A percentile compares a stretch with the other conserved stretches of the same genome.
Evolutionary conservation across 73 alveolate species (phyloP).

Genomic region (Paramecium tetraurelia): DNA sequence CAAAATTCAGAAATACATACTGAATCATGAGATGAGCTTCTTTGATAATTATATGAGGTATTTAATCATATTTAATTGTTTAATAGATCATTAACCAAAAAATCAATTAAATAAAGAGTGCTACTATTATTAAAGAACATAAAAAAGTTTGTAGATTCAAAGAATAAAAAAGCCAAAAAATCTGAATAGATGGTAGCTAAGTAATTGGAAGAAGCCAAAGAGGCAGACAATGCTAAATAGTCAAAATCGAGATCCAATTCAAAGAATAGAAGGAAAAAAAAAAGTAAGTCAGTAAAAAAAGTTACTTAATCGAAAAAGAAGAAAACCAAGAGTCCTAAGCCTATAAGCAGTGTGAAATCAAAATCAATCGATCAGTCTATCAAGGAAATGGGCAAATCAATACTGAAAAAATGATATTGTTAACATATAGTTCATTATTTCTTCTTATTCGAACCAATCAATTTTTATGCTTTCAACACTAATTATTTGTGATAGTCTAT

Average conservation of each 20-base stretch:
- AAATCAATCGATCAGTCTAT: not conserved
- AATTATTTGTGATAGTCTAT: not conserved
- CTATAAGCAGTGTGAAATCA: not conserved
- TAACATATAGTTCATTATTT: not conserved
- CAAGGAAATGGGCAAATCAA: not conserved
- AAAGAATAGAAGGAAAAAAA: not conserved
- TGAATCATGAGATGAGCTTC: not conserved
- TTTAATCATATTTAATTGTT: not conserved
- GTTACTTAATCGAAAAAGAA: not conserved
- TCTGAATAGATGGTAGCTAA: not conserved
- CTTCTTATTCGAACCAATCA: not conserved
- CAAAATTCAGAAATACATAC: not conserved
- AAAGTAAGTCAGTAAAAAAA: not conserved
- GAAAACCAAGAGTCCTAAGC: not conserved
- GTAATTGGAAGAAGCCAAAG: not conserved
- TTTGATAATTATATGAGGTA: not conserved
- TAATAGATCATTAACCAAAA: not conserved
- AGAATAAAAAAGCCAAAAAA: not conserved
- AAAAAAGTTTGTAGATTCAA: not conserved
- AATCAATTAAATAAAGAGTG: not conserved
- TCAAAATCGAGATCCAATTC: not conserved
- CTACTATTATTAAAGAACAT: not conserved
- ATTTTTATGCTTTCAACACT: conserved; percentile 17
- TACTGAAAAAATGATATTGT: not conserved
- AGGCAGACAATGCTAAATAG: not conserved